Conservation (phyloP, 805 yeast species). For the Sugiyamaella smithiae region DNA sequence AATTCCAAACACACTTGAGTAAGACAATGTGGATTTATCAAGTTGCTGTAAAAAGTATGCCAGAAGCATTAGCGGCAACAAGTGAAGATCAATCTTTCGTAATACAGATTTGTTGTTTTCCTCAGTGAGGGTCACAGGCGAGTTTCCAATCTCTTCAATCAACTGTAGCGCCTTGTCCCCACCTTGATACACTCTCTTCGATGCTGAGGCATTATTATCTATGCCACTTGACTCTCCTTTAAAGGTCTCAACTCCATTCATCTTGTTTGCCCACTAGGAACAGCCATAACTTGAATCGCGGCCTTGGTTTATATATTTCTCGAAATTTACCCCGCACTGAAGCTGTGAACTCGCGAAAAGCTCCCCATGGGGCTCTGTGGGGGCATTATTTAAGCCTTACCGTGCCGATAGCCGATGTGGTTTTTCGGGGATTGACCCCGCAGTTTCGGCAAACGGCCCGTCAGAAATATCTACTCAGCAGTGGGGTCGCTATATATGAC, state of each 20-base stretch:
- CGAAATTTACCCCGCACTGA: too few species aligned
- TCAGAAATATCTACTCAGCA: too few species aligned
- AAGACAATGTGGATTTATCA: constrained; percentile 52
- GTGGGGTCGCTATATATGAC: too few species aligned
- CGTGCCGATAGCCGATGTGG: too few species aligned
- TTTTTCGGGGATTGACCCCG: too few species aligned
- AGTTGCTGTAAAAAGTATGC: constrained; percentile 19
- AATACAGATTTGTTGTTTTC: constrained; percentile 21
- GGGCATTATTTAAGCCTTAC: too few species aligned
- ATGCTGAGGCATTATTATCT: not conserved
- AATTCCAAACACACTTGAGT: constrained; percentile 50
- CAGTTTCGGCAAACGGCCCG: too few species aligned
- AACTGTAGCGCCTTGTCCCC: not conserved
- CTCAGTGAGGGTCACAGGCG: not conserved
- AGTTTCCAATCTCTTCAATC: not conserved
- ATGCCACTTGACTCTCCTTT: not conserved
- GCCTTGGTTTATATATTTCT: too few species aligned
- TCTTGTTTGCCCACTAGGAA: too few species aligned
- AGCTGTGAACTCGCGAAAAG: too few species aligned
- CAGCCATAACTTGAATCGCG: too few species aligned
- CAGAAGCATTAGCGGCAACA: constrained; percentile 18
- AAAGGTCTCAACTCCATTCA: not conserved
- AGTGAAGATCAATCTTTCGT: constrained; percentile 23
- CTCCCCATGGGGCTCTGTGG: too few species aligned
- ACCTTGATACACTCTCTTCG: not conserved